Percentiles rank a stretch among this genome's conserved stretches.
These are phyloP conservation scores for Umbelopsis ramanniana DNA, from an alignment of 192 early-diverging fungal genomes.

Conservation along the genomic window DNA sequence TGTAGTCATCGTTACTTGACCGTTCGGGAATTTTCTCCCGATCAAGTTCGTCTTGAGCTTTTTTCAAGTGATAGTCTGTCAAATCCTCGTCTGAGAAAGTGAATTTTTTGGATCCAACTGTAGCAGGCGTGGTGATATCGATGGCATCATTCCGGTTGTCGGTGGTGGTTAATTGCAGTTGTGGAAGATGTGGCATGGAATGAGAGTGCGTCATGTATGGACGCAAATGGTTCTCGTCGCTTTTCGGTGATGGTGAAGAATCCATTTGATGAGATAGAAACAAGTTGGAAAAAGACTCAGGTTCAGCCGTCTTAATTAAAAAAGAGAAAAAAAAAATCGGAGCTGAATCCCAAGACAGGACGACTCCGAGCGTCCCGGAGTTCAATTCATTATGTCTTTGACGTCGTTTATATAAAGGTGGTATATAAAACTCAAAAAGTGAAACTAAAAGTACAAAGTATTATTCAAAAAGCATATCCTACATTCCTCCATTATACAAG, in stretches of 20 bases:
- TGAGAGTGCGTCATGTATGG: not conserved
- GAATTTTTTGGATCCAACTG: not conserved
- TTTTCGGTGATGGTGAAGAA: not conserved
- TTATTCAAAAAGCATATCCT: not conserved
- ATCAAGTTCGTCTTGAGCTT: not conserved
- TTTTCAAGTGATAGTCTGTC: constrained; percentile 6
- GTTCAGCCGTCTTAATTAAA: too few species aligned
- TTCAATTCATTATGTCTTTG: too few species aligned
- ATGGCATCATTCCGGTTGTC: constrained; percentile 2
- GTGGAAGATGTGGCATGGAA: constrained; percentile 13
- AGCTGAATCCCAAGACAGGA: not conserved
- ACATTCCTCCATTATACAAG: not conserved
- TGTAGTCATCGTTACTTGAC: not conserved
- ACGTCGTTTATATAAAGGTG: too few species aligned
- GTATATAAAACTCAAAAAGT: too few species aligned
- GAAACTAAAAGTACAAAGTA: not conserved
- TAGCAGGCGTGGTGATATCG: not conserved
- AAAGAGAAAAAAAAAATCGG: not conserved
- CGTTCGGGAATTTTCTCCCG: not conserved
- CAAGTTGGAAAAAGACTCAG: not conserved
- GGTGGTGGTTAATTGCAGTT: constrained; percentile 10
- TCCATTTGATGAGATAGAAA: not conserved
- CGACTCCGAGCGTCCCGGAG: too few species aligned
- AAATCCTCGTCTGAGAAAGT: constrained; percentile 4
- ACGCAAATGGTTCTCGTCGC: not conserved